Base-by-base conservation (phyloP, 2,329 filamentous ascomycete species). In the Ophiocordyceps camponoti-saundersi region DNA sequence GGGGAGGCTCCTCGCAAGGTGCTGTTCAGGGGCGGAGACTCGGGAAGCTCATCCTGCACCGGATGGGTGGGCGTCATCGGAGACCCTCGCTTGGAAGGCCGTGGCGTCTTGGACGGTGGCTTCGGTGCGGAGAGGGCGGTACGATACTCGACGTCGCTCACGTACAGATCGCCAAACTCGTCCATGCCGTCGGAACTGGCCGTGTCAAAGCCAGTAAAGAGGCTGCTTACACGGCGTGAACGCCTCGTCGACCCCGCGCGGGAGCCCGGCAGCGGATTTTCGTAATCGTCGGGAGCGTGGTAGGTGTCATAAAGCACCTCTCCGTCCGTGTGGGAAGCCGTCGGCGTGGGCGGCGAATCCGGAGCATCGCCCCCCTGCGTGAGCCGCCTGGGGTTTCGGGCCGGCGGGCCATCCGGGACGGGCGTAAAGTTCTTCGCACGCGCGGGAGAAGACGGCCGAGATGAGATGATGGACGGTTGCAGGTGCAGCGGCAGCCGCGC, bases 181-280 rank as follows among this genome's bases (percentile, higher is more conserved):
- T 81, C 77, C 3, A 59, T 68, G 47, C 85, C 80, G 42, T 80
- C 80, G 8, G 80, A 81, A 56, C 79, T 86, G 42, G 70, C 71
- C 13, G 77, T 77, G 44, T 90, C 85, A 53, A 93, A 92, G 0
- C 85, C 85, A 30, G 85, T 84, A 61, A 92, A 92, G n/a, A 93
- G 68, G 58, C 85, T 92, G 62, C 84, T 90, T 44, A 85, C 80
- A 47, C 85, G 74, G 57, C 84, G 80, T 1, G 85, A 83, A 16
- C 81, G 75, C 50, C 80, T 75, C 58, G 83, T 70, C 2, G 79
- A 74, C 2, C 72, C 71, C 5, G 41, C 51, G 46, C 71, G 74
- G 15, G 76, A 70, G 47, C 62, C 66, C 1, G 80, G 79, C 40
- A 88, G 65, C 2, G 84, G 82, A 0, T 83, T 83, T 55, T 8